phyloP scores from a whole-genome alignment of 164 flowering plant species.

The Piper betle region DNA sequence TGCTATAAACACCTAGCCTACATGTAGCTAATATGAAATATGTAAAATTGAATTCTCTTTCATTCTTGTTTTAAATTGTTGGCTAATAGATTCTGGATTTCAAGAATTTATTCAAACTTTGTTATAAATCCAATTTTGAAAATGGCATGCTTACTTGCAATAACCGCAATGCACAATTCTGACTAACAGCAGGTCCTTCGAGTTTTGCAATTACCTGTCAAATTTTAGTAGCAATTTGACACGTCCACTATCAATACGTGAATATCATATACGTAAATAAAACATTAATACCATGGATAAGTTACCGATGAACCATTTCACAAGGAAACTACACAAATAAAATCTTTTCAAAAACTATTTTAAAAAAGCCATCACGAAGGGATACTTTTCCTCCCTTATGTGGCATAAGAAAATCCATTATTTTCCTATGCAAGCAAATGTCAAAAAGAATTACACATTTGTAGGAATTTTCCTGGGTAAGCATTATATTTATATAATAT shows the following conservation, averaged over 20 bases:
- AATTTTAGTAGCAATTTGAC: conserved; percentile 7
- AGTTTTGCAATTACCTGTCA: conserved; percentile 93
- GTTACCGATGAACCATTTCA: too few relatives aligned
- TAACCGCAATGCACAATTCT: conserved; percentile 86
- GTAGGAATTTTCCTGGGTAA: too few relatives aligned
- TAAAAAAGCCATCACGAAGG: neutral
- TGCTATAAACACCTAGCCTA: too few relatives aligned
- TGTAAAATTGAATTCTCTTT: neutral
- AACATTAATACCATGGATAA: too few relatives aligned
- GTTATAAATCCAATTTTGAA: neutral
- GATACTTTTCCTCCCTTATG: neutral
- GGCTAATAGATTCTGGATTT: too few relatives aligned
- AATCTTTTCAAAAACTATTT: neutral
- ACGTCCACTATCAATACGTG: neutral
- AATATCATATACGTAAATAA: too few relatives aligned
- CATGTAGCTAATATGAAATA: too few relatives aligned
- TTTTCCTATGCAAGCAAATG: neutral
- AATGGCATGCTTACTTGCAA: conserved; percentile 44
- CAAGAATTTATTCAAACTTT: neutral
- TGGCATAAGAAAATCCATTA: neutral
- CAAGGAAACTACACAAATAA: neutral
- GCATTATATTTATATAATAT: too few relatives aligned
- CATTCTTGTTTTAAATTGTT: neutral
- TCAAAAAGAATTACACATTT: neutral
- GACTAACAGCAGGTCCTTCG: conserved; percentile 98